These are phyloP conservation scores for Alternaria hordeiaustralica DNA, from an alignment of 2,329 filamentous ascomycete genomes.

Conservation along the genomic window DNA sequence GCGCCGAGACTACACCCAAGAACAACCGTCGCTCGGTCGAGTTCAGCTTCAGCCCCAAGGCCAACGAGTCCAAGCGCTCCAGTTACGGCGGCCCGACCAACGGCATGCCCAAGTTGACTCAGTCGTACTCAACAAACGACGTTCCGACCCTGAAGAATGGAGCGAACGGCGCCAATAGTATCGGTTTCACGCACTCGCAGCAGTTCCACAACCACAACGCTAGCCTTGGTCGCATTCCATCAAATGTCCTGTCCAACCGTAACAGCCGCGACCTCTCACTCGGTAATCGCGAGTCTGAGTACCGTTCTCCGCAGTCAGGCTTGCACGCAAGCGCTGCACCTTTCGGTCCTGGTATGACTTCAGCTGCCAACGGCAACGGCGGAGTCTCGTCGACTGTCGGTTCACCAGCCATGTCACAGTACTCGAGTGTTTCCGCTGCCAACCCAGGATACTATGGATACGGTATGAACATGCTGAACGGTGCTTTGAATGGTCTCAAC, in stretches of 20 bases:
- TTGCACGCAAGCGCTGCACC: slow-evolving; percentile 81
- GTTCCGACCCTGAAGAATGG: slow-evolving; percentile 81
- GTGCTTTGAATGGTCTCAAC: slow-evolving; percentile 71
- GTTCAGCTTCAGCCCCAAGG: slow-evolving; percentile 50
- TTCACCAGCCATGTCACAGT: slow-evolving; percentile 44
- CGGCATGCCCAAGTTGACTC: slow-evolving; percentile 76
- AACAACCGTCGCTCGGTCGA: slow-evolving; percentile 58
- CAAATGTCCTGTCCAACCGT: slow-evolving; percentile 68
- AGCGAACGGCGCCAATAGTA: slow-evolving; percentile 47
- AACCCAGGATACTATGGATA: slow-evolving; percentile 58
- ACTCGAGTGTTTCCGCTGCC: slow-evolving; percentile 28
- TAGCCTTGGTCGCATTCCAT: slow-evolving; percentile 79
- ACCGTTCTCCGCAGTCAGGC: slow-evolving; percentile 70
- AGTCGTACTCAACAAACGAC: slow-evolving; percentile 90
- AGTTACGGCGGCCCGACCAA: slow-evolving; percentile 62
- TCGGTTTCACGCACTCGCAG: slow-evolving; percentile 59
- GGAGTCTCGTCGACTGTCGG: slow-evolving; percentile 32
- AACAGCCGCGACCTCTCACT: slow-evolving; percentile 75
- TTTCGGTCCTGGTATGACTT: slow-evolving; percentile 71
- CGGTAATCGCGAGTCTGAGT: slow-evolving; percentile 54
- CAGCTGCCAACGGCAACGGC: slow-evolving; percentile 26
- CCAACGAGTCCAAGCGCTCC: slow-evolving; percentile 52
- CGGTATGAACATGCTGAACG: slow-evolving; percentile 67
- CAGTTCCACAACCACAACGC: slow-evolving; percentile 76
- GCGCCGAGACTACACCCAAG: slow-evolving; percentile 50